Conservation (phyloP, 345 rosid genomes). For the Eucalyptus marginata region DNA sequence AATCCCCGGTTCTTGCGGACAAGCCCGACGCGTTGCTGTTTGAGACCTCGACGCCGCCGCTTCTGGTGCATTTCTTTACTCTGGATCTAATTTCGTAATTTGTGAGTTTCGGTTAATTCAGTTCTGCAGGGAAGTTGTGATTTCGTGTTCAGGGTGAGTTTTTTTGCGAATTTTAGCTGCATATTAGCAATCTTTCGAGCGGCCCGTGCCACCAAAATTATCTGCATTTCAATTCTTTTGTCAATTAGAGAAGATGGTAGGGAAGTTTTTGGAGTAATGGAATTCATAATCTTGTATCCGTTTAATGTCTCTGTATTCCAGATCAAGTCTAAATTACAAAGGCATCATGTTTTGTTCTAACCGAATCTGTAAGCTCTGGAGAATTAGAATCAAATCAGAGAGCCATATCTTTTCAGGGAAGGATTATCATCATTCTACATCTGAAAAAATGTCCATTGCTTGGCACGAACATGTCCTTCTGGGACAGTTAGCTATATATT, state of each 20-base stretch:
- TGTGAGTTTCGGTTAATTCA: neutral
- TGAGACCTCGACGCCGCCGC: constrained; percentile 73
- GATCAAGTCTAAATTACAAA: neutral
- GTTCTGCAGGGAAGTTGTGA: neutral
- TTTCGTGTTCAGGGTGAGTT: neutral
- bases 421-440: neutral
- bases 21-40: constrained; percentile 83
- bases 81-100: neutral
- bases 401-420: neutral
- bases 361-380: neutral
- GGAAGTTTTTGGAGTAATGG: neutral
- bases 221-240: neutral
- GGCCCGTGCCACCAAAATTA: neutral
- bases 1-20: constrained; percentile 80
- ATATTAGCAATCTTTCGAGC: neutral
- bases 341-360: neutral
- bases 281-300: neutral
- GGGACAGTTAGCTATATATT: neutral
- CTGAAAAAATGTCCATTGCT: neutral
- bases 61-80: constrained; percentile 25
- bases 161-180: neutral
- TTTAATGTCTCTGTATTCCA: neutral
- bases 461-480: neutral
- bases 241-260: neutral
- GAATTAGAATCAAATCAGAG: neutral